phyloP scores from a whole-genome alignment of 2,329 filamentous ascomycete species.

The Clarireedia sp. region DNA sequence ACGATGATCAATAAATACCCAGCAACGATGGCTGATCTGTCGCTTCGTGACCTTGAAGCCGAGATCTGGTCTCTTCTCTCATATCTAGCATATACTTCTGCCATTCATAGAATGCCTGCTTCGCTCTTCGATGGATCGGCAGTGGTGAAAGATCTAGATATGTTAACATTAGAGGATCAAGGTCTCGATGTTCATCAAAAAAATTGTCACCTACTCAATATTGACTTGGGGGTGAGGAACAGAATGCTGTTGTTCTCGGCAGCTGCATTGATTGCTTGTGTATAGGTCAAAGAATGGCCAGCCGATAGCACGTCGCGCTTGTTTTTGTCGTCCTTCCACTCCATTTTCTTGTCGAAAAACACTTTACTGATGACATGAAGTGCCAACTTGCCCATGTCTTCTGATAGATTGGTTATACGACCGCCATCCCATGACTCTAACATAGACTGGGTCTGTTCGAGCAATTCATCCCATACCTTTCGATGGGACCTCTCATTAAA shows the following conservation, averaged over 20 bases:
- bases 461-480: not conserved
- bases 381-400: not conserved
- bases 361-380: not conserved
- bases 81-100: not conserved
- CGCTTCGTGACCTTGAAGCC: not conserved
- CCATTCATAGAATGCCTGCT: not conserved
- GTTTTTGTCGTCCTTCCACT: not conserved
- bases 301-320: not conserved
- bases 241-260: not conserved
- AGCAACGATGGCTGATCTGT: not conserved
- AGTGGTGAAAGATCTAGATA: not conserved
- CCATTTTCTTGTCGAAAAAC: not conserved
- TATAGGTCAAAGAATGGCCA: not conserved
- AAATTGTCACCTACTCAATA: not conserved
- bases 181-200: not conserved
- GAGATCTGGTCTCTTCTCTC: not conserved
- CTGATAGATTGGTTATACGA: not conserved
- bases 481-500: not conserved
- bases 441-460: not conserved
- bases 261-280: not conserved
- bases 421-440: not conserved
- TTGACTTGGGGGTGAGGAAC: not conserved
- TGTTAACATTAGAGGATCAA: not conserved
- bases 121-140: not conserved
- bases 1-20: not conserved